Conservation (phyloP, 495 filamentous ascomycete genomes). For the Podospora appendiculata region DNA sequence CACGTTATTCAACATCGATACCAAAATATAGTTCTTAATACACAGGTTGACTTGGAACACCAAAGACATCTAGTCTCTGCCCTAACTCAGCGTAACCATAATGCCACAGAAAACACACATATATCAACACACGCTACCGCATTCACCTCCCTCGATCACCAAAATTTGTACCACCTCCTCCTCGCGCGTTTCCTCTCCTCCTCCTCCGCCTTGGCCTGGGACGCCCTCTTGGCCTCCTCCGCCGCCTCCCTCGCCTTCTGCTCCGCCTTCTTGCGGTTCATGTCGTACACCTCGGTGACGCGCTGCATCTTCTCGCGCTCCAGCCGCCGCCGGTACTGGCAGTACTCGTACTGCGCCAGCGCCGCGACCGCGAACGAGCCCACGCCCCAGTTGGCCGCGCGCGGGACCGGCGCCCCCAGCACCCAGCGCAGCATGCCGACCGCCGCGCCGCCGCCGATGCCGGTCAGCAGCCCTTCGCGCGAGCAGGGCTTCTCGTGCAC, state of each 20-base stretch:
- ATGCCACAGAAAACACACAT: too few relatives aligned
- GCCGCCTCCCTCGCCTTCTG: conserved; percentile 32
- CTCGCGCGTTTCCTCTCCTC: conserved; percentile 18
- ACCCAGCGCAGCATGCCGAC: conserved; percentile 65
- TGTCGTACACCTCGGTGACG: conserved; percentile 70
- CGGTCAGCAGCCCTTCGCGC: conserved; percentile 71
- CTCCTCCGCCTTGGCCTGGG: conserved; percentile 27
- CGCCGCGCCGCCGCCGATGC: conserved; percentile 69
- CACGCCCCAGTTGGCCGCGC: conserved; percentile 77
- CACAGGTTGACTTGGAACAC: too few relatives aligned
- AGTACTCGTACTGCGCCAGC: conserved; percentile 69
- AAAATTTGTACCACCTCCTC: conserved; percentile 43
- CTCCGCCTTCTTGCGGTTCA: conserved; percentile 42
- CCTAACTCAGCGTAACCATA: too few relatives aligned
- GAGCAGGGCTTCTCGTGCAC: conserved; percentile 79
- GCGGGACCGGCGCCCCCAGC: conserved; percentile 47
- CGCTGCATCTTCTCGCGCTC: conserved; percentile 75
- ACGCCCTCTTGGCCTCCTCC: conserved; percentile 42
- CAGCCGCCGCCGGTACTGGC: conserved; percentile 57
- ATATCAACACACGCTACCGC: neutral
- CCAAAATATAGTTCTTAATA: too few relatives aligned
- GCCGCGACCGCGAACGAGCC: conserved; percentile 60
- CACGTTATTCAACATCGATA: too few relatives aligned
- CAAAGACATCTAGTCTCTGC: too few relatives aligned
- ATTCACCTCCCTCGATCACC: conserved; percentile 24